Evolutionary conservation across 805 yeast species (phyloP).

Genomic region (Ogataea naganishii): DNA sequence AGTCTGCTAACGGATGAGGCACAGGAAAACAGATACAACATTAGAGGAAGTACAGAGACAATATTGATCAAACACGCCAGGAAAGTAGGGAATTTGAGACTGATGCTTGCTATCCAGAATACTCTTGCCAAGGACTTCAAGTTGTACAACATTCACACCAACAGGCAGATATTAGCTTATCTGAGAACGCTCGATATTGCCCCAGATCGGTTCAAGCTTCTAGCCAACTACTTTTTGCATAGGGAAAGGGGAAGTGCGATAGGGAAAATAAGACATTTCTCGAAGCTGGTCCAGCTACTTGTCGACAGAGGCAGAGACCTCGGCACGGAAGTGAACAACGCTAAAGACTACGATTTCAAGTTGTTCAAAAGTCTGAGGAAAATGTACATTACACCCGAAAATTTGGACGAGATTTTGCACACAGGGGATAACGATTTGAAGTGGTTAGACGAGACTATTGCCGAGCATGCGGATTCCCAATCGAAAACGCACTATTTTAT

Average conservation of each 20-base stretch:
- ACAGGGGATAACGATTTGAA: not conserved
- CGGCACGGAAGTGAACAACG: not conserved
- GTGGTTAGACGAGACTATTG: slow-evolving; percentile 1
- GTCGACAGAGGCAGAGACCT: not conserved
- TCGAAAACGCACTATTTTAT: not conserved
- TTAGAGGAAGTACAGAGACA: slow-evolving; percentile 14
- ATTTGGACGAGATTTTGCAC: not conserved
- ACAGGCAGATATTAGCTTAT: slow-evolving; percentile 8
- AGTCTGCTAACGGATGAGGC: slow-evolving; percentile 7
- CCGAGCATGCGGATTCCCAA: not conserved
- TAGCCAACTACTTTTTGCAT: no score
- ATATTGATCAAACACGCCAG: slow-evolving; percentile 12
- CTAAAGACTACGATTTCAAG: not conserved
- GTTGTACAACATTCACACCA: slow-evolving; percentile 10
- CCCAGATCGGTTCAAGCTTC: no score
- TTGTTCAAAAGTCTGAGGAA: not conserved
- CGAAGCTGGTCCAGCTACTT: no score
- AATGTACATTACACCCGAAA: not conserved
- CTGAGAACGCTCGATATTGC: slow-evolving; percentile 7
- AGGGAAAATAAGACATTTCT: no score
- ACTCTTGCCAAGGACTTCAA: slow-evolving; percentile 6
- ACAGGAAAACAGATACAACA: slow-evolving; percentile 3
- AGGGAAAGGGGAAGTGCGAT: no score
- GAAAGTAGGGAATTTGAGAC: slow-evolving; percentile 4
- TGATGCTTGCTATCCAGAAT: slow-evolving; percentile 11